phyloP scores from a whole-genome alignment of 2,329 filamentous ascomycete species.

The Paecilomyces sp. region DNA sequence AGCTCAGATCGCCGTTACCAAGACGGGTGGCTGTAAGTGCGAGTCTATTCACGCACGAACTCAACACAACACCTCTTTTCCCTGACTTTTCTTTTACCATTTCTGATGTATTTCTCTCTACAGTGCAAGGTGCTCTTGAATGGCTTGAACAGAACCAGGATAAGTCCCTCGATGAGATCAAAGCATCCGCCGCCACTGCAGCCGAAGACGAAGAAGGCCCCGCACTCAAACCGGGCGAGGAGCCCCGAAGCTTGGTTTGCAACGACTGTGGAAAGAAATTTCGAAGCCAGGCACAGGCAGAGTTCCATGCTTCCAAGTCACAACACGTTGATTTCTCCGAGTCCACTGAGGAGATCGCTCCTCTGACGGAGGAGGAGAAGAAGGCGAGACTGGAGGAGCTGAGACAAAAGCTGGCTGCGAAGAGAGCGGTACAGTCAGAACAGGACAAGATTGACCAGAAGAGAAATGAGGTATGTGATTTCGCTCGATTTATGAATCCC shows the following conservation, averaged over 20 bases:
- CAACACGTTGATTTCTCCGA: constrained; percentile 88
- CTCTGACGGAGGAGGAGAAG: constrained; percentile 88
- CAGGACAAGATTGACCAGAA: constrained; percentile 76
- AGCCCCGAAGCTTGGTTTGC: constrained; percentile 77
- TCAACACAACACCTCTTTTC: background rate
- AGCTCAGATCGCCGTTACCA: constrained; percentile 76
- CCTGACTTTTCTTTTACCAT: constrained; percentile 4
- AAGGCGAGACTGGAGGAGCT: constrained; percentile 70
- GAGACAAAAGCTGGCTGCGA: constrained; percentile 62
- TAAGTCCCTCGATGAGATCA: constrained; percentile 75
- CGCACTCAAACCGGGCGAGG: constrained; percentile 61
- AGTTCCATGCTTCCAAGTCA: constrained; percentile 87
- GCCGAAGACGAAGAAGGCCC: constrained; percentile 53
- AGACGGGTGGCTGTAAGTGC: constrained; percentile 66
- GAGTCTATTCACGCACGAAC: background rate
- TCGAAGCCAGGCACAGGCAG: constrained; percentile 69
- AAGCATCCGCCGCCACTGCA: constrained; percentile 47
- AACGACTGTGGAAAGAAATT: constrained; percentile 94
- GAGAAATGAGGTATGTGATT: constrained; percentile 64
- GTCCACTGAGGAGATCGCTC: constrained; percentile 84
- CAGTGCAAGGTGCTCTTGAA: constrained; percentile 82
- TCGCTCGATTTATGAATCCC: background rate
- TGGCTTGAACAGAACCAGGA: constrained; percentile 93
- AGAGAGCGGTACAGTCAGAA: constrained; percentile 60
- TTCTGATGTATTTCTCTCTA: constrained; percentile 7